Evolutionary conservation across 2,329 filamentous ascomycete genomes (phyloP).

Genomic region (Sporothrix euskadiensis): DNA sequence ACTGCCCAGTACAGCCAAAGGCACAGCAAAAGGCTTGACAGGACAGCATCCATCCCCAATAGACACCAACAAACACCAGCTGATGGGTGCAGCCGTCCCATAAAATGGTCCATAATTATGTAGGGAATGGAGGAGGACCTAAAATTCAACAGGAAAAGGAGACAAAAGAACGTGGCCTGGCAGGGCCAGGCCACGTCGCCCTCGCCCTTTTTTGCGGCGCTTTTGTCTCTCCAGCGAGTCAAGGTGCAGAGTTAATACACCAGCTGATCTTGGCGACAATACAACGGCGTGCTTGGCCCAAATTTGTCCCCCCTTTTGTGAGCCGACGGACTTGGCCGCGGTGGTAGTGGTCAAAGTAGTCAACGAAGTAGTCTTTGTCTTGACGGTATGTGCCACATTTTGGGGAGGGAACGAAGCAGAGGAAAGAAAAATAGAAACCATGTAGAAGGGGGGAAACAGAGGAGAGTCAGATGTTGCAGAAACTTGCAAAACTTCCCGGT

Average conservation of each 20-base stretch:
- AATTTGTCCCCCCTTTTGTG: neutral
- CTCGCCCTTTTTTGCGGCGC: no score
- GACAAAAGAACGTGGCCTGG: neutral
- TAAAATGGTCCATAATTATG: neutral
- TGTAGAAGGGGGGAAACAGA: neutral
- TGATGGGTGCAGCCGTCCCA: neutral
- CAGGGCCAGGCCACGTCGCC: neutral
- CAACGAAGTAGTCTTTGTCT: neutral
- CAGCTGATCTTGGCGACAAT: slow-evolving; percentile 14
- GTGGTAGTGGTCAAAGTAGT: neutral
- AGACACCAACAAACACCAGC: neutral
- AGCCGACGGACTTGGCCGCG: neutral
- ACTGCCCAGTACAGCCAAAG: neutral
- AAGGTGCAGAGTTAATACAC: neutral
- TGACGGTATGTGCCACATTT: neutral
- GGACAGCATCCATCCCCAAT: neutral
- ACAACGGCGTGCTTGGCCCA: slow-evolving; percentile 6
- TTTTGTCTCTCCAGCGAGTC: neutral
- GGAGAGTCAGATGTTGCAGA: no score
- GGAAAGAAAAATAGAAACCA: neutral
- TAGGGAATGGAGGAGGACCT: neutral
- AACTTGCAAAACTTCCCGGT: neutral
- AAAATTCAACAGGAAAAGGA: neutral
- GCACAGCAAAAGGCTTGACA: neutral
- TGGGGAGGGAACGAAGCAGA: neutral